Evolutionary conservation across 2,329 filamentous ascomycete species (phyloP), one percentile per base, ranked within the genome.

Genomic region (Aspergillus hortae): DNA sequence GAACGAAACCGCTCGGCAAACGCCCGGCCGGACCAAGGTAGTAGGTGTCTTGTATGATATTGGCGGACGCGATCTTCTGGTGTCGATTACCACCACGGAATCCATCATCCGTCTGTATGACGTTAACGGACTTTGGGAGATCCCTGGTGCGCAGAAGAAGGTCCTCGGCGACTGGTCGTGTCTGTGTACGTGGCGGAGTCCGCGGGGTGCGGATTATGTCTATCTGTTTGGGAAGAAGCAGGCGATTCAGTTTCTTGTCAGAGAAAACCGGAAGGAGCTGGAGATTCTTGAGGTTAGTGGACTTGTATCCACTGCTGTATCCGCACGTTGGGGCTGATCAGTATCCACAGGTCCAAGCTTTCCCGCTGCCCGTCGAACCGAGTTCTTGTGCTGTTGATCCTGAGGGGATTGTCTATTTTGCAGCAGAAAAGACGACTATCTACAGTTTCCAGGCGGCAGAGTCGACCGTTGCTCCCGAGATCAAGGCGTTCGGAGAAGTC

Each of bases 331-430:
- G 14, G 35, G 14, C 35, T 38, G 35, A 38, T 17, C 4, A 38
- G 35, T 7, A 38, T 38, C 15, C 15, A 6, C 35, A 52, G 50
- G 23, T 57, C 10, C 76, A 78, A 70, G 72, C 69, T 2, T 77
- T 78, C 51, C 55, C 67, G 0, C 65, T 72, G 0, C 67, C 68
- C 0, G 67, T 75, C 10, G 76, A 79, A 49, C 67, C 71, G 3
- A 72, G 74, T 3, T 71, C 74, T 0, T 80, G 77, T 47, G 71
- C 74, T 4, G 67, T 71, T 7, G 75, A 73, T 1, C 53, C 63
- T 1, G 61, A 65, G n/a, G 63, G 66, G 0, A 62, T 62, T 7
- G 66, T 79, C 35, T 38, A 38, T 3, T n/a, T 38, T 3, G 35
- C 35, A 2, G 35, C 14, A 17, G 35, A 38, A 11, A 11, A 38